Percentiles rank a stretch among this genome's conserved stretches.
Conservation (phyloP, 352 stramenopile genomes). For the Globisporangium okanoganense region DNA sequence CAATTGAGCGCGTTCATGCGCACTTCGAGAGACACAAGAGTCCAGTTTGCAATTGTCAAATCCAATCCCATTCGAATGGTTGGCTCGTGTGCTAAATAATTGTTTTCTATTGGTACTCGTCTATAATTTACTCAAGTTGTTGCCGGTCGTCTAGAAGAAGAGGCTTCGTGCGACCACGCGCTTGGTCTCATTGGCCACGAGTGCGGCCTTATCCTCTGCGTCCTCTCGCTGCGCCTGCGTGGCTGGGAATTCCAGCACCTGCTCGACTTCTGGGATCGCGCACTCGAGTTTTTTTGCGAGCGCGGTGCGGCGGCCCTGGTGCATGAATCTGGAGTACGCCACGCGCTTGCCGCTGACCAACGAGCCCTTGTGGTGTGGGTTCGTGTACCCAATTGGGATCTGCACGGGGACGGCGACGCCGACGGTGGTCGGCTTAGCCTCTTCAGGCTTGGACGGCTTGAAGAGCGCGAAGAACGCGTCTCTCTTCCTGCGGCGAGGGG, state of each 20-base stretch:
- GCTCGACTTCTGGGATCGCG: constrained; percentile 10
- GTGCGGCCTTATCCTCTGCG: background rate
- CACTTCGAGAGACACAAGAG: background rate
- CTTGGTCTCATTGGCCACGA: background rate
- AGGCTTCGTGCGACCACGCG: constrained; percentile 1
- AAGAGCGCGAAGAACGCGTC: constrained; percentile 17
- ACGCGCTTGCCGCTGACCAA: constrained; percentile 15
- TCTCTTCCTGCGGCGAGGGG: constrained; percentile 7
- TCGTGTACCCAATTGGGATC: constrained; percentile 11
- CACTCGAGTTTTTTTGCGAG: background rate
- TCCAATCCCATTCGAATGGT: no score
- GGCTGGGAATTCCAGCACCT: constrained; percentile 6
- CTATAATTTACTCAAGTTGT: background rate
- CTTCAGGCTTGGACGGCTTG: constrained; percentile 5
- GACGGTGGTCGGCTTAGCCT: background rate
- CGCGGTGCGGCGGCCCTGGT: constrained; percentile 3
- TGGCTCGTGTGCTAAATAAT: background rate
- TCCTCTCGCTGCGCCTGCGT: background rate
- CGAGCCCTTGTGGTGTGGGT: constrained; percentile 6
- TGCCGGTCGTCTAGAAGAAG: background rate
- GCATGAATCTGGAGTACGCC: constrained; percentile 12
- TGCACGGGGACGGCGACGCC: constrained; percentile 1
- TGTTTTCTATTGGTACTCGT: background rate
- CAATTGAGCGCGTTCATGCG: background rate
- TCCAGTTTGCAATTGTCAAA: no score